Evolutionary conservation across 2,329 filamentous ascomycete genomes (phyloP).

Genomic region (Exutisphaerella laricina): DNA sequence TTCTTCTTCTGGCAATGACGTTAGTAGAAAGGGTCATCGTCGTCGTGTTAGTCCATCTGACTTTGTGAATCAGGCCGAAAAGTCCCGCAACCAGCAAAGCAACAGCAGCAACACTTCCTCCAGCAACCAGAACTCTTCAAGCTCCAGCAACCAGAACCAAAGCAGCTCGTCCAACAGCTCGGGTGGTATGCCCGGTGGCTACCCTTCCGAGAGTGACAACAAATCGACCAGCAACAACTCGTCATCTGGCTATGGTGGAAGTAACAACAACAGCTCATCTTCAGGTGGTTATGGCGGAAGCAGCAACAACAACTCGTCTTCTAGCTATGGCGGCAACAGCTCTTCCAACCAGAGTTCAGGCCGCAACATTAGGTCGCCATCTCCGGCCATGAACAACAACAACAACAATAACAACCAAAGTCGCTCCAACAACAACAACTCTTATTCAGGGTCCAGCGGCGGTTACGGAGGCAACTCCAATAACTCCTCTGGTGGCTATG

Average conservation of each 20-base stretch:
- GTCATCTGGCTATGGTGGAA: not conserved
- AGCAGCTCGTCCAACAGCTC: not conserved
- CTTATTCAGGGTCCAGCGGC: no score
- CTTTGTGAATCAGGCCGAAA: constrained; percentile 10
- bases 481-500: not conserved
- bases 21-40: constrained; percentile 1
- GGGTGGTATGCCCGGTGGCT: not conserved
- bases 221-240: not conserved
- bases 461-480: no score
- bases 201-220: not conserved
- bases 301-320: not conserved
- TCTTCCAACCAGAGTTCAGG: constrained; percentile 2
- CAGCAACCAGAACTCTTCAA: not conserved
- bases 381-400: no score
- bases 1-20: not conserved
- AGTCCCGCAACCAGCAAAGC: constrained; percentile 4
- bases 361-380: not conserved
- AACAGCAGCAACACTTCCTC: not conserved
- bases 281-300: not conserved
- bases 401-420: no score
- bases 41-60: constrained; percentile 6
- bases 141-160: not conserved
- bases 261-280: not conserved
- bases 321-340: not conserved
- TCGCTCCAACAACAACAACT: no score